A percentile compares a stretch with the other conserved stretches of the same genome.
phyloP scores from a whole-genome alignment of 2,329 filamentous ascomycete genomes.

The Cytospora piceae region DNA sequence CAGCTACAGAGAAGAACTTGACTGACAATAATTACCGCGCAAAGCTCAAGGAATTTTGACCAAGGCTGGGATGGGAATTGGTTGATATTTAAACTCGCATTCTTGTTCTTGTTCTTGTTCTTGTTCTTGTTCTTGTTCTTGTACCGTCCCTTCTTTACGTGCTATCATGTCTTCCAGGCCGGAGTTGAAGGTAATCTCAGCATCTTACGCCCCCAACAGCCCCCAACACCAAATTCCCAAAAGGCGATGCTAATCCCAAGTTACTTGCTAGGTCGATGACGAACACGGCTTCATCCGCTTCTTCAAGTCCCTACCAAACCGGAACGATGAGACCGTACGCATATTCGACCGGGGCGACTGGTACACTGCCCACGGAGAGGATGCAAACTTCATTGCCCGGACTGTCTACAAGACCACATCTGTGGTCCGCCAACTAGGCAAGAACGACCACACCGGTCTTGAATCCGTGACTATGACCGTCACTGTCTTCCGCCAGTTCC shows the following conservation, averaged over 20 bases:
- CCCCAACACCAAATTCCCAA: neutral
- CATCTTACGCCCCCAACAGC: neutral
- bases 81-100: neutral
- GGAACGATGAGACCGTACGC: slow-evolving; percentile 76
- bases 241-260: slow-evolving; percentile 25
- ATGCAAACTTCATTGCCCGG: slow-evolving; percentile 82
- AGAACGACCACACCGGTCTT: slow-evolving; percentile 79
- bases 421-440: slow-evolving; percentile 86
- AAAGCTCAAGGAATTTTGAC: neutral
- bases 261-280: slow-evolving; percentile 75
- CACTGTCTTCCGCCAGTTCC: slow-evolving; percentile 93
- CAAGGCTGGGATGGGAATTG: slow-evolving; percentile 1
- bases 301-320: slow-evolving; percentile 81
- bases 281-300: slow-evolving; percentile 96
- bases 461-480: slow-evolving; percentile 94
- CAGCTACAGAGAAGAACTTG: neutral
- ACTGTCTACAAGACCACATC: slow-evolving; percentile 97
- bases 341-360: slow-evolving; percentile 94
- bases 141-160: neutral
- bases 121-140: neutral
- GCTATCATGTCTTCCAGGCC: slow-evolving; percentile 70
- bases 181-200: slow-evolving; percentile 64
- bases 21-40: neutral
- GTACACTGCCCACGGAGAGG: slow-evolving; percentile 89
- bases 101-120: neutral